phyloP scores from a whole-genome alignment of 495 filamentous ascomycete species.

The Penicillium lagena region DNA sequence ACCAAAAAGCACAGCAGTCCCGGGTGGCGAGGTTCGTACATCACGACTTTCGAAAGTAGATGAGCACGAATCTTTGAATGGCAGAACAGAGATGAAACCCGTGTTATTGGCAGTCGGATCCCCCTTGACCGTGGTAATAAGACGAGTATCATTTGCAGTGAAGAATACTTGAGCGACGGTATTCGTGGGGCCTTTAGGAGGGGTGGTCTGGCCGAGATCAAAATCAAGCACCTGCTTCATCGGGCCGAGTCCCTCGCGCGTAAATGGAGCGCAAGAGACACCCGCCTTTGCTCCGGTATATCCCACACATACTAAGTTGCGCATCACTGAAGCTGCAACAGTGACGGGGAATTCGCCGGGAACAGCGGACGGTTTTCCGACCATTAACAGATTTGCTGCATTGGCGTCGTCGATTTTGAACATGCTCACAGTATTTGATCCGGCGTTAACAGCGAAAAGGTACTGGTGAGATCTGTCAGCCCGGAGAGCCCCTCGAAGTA shows the following conservation, averaged over 20 bases:
- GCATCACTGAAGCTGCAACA: conserved; percentile 43
- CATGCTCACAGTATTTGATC: conserved; percentile 51
- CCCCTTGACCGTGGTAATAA: conserved; percentile 54
- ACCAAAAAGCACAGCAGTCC: conserved; percentile 52
- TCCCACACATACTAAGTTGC: conserved; percentile 47
- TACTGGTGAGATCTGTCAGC: not conserved
- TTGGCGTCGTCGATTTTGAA: conserved; percentile 40
- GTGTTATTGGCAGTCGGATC: conserved; percentile 43
- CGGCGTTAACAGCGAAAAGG: conserved; percentile 56
- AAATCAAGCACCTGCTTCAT: conserved; percentile 1
- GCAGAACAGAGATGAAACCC: conserved; percentile 46
- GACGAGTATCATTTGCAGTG: conserved; percentile 40
- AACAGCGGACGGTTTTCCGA: conserved; percentile 35
- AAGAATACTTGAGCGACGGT: conserved; percentile 52
- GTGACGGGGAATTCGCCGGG: conserved; percentile 53
- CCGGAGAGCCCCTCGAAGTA: no score
- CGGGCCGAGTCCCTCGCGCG: conserved; percentile 21
- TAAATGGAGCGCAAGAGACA: conserved; percentile 44
- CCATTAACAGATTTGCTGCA: conserved; percentile 35
- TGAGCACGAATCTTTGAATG: conserved; percentile 20
- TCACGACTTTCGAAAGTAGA: conserved; percentile 8
- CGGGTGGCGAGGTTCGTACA: conserved; percentile 29
- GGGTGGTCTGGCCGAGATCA: conserved; percentile 10
- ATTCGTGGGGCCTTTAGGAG: conserved; percentile 47
- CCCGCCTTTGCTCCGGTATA: conserved; percentile 47